Evolutionary conservation across 2,329 filamentous ascomycete genomes (phyloP).

Genomic region (Xylaria sp.): DNA sequence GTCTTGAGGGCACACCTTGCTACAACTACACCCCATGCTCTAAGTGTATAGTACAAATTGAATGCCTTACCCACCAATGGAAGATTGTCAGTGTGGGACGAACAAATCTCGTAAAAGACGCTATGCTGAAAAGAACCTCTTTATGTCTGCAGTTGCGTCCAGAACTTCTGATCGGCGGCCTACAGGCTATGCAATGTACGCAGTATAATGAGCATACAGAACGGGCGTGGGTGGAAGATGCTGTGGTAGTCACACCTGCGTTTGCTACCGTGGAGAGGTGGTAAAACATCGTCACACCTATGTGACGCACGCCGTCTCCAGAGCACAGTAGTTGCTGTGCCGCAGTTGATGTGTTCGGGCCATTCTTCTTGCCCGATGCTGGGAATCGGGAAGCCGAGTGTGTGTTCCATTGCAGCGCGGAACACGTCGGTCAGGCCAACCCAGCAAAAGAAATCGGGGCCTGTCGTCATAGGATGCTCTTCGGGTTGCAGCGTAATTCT

Average conservation of each 20-base stretch:
- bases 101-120: not conserved
- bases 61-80: slow-evolving; percentile 1
- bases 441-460: slow-evolving; percentile 21
- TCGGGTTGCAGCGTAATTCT: slow-evolving; percentile 29
- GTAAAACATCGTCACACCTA: slow-evolving; percentile 19
- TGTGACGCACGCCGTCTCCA: slow-evolving; percentile 30
- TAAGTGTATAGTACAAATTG: slow-evolving; percentile 10
- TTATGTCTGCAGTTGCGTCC: slow-evolving; percentile 18
- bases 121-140: slow-evolving; percentile 16
- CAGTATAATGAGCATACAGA: not conserved
- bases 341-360: slow-evolving; percentile 25
- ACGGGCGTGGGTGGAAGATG: slow-evolving; percentile 8
- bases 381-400: slow-evolving; percentile 23
- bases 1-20: not conserved
- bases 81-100: slow-evolving; percentile 7
- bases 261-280: slow-evolving; percentile 20
- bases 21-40: not conserved
- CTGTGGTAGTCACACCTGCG: slow-evolving; percentile 29
- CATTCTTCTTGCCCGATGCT: slow-evolving; percentile 31
- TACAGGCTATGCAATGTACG: slow-evolving; percentile 12
- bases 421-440: slow-evolving; percentile 26
- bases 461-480: slow-evolving; percentile 26
- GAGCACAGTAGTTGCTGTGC: slow-evolving; percentile 25
- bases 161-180: slow-evolving; percentile 34
- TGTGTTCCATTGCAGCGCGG: slow-evolving; percentile 32